Base-by-base conservation (phyloP, 495 filamentous ascomycete genomes). In the Staphylotrichum longicolle region DNA sequence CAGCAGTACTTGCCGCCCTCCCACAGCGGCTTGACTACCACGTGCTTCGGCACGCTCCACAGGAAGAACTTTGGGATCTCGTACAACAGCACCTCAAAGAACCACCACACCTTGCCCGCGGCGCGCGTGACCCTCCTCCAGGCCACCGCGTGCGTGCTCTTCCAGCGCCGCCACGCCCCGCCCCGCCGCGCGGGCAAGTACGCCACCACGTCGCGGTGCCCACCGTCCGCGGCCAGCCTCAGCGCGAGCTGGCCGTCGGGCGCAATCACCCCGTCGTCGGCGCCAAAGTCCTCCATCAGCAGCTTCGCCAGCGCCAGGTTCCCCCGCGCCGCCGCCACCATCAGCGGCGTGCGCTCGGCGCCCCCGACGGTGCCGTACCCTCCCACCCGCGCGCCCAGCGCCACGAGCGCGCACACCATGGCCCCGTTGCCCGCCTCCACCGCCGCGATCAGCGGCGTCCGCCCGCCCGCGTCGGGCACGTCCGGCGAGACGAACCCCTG, bases 381-480 rank as follows among this genome's bases (percentile, higher is more conserved):
- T 61, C 74, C 59, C 53, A 73, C 65, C 7, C 32, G 45, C 6
- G 75, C 75, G 40, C 75, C 74, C 44, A 72, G 62, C 14, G 52
- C 55, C 48, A 75, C 35, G 14, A 77, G 67, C 6, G 53, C 48
- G 49, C 71, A 71, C 0, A 75, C 66, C 48, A 76, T 71, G 41
- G 41, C 54, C 4, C 68, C 62, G 45, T 69, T 56, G 48, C 74
- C 69, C 32, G 64, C 67, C 30, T 58, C 39, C 35, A 77, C 64
- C 58, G 74, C 73, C 1, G 69, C 67, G 51, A 75, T 65, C 7
- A 77, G 70, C n/a, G 75, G 70, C n/a, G 71, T 77, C 15, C 33
- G 10, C 41, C 68, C 71, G 7, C 0, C 2, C 2, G 57, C 51
- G 63, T 66, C 46, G 50, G 69, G 56, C 0, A 66, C 60, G 57